Evolutionary conservation across 148 eudicot species (phyloP).

Genomic region (Silene conica): DNA sequence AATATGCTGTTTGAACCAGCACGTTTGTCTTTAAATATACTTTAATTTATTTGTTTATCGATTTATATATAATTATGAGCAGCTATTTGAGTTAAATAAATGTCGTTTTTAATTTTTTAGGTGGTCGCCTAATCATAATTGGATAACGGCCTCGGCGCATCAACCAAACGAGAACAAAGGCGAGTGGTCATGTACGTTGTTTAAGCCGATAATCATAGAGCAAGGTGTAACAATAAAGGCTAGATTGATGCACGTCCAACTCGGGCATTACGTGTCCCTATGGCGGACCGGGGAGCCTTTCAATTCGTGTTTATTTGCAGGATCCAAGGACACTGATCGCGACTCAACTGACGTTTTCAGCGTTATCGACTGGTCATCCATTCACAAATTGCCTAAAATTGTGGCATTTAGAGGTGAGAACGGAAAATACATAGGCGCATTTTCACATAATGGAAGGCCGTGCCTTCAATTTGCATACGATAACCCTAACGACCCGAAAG

Average conservation of each 20-base stretch:
- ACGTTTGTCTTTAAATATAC: no score
- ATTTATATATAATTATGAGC: no score
- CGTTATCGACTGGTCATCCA: conserved; percentile 10
- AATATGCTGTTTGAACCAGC: no score
- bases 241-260: conserved; percentile 12
- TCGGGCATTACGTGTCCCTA: neutral
- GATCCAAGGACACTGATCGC: neutral
- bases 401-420: conserved; percentile 6
- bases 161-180: neutral
- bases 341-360: conserved; percentile 6
- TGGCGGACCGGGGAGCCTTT: neutral
- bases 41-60: no score
- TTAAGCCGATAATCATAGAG: conserved; percentile 1
- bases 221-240: neutral
- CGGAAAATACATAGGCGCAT: conserved; percentile 4
- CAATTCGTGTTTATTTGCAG: neutral
- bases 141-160: neutral
- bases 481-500: neutral
- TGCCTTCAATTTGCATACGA: neutral
- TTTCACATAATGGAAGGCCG: neutral
- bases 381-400: neutral
- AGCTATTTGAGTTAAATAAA: no score
- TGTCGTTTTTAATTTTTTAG: neutral
- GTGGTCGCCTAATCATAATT: neutral
- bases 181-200: conserved; percentile 21